These are phyloP conservation scores for Aspergillus sp. DNA, from an alignment of 2,329 filamentous ascomycete species.

Conservation along the genomic window DNA sequence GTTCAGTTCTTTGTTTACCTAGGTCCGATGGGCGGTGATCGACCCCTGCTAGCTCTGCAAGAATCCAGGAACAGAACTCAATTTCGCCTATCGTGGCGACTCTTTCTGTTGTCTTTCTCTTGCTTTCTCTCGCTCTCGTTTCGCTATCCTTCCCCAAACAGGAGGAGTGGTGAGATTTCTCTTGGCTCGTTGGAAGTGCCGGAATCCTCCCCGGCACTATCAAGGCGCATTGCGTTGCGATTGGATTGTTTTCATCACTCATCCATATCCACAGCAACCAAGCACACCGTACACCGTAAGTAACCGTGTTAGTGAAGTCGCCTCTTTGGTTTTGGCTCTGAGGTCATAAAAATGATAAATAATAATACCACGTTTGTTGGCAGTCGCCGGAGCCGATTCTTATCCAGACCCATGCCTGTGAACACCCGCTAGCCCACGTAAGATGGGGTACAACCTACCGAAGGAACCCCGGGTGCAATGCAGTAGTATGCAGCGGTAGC, in stretches of 20 bases:
- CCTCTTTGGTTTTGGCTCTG: not conserved
- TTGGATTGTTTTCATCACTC: not conserved
- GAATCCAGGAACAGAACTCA: conserved; percentile 13
- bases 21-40: conserved; percentile 7
- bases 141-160: not conserved
- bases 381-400: not conserved
- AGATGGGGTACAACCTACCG: not conserved
- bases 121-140: not conserved
- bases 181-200: conserved; percentile 7
- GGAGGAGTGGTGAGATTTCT: not conserved
- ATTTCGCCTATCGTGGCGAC: not conserved
- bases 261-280: not conserved
- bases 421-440: not conserved
- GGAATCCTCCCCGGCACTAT: conserved; percentile 7
- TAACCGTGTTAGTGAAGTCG: not conserved
- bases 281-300: not conserved
- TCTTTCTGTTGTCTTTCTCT: too few species aligned
- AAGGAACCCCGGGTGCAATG: not conserved
- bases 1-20: not conserved
- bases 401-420: not conserved
- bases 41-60: conserved; percentile 10
- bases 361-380: not conserved
- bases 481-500: conserved; percentile 2
- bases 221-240: not conserved
- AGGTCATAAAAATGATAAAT: not conserved